Conservation (phyloP, 495 filamentous ascomycete genomes). For the Neurospora discreta region DNA sequence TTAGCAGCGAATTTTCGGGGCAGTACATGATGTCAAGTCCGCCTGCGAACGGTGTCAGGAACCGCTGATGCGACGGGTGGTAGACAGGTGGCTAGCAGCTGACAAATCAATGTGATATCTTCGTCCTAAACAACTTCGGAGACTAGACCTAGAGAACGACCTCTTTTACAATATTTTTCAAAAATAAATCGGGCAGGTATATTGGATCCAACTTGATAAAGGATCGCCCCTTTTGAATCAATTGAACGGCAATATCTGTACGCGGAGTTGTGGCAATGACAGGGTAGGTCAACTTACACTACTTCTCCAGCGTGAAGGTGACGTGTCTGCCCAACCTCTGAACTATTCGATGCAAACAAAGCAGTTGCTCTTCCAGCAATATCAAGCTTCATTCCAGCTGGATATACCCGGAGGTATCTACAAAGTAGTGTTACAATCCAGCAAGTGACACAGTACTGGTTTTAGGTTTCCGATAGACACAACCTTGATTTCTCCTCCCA, state of each 20-base stretch:
- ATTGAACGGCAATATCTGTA: background rate
- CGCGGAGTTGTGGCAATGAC: background rate
- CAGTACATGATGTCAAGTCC: conserved; percentile 30
- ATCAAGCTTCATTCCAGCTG: background rate
- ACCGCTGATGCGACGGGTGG: background rate
- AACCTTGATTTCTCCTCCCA: background rate
- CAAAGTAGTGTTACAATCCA: background rate
- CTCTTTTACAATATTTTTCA: background rate
- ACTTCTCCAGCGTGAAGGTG: no score
- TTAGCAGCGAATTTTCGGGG: conserved; percentile 23
- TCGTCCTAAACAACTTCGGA: background rate
- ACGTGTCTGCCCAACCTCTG: background rate
- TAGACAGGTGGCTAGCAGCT: conserved; percentile 1
- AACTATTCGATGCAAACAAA: background rate
- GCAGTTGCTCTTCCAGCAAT: background rate
- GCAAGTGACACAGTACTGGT: background rate
- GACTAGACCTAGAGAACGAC: no score
- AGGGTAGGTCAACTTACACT: background rate
- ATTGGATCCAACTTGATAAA: no score
- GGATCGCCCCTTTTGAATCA: no score
- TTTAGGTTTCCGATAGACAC: background rate
- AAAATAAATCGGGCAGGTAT: no score
- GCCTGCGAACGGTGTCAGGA: background rate
- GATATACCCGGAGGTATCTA: background rate
- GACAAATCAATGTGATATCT: conserved; percentile 5